A percentile compares a stretch with the other conserved stretches of the same genome.
Conservation (phyloP, 106 monocot species). For the Acanthochlamys bracteata region DNA sequence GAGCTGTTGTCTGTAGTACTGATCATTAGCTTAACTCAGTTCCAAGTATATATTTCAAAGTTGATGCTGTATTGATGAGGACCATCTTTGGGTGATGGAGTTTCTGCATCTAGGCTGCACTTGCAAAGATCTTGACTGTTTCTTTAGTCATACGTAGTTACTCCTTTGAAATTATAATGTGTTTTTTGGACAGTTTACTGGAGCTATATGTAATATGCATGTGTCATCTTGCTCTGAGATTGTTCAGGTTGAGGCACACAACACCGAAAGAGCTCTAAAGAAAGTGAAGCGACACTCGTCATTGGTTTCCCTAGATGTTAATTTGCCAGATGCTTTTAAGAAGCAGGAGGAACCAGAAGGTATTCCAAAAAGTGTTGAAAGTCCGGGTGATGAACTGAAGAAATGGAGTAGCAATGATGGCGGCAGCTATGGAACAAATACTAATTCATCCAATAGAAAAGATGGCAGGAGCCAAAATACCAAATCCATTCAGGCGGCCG, state of each 20-base stretch:
- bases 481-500: conserved; percentile 31
- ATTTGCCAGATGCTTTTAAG: conserved; percentile 22
- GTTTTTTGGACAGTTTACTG: neutral
- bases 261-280: conserved; percentile 36
- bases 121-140: neutral
- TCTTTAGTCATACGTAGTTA: neutral
- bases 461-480: conserved; percentile 9
- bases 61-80: neutral
- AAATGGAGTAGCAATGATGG: conserved; percentile 4
- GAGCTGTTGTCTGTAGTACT: too few relatives aligned
- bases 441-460: conserved; percentile 8
- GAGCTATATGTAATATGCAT: neutral
- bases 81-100: neutral
- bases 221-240: neutral
- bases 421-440: conserved; percentile 1
- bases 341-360: conserved; percentile 15
- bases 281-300: conserved; percentile 49
- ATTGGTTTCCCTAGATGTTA: conserved; percentile 20
- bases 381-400: conserved; percentile 11
- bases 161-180: neutral
- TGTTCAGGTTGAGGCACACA: conserved; percentile 42
- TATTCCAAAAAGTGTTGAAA: neutral
- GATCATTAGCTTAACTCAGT: too few relatives aligned
- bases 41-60: neutral
- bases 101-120: neutral